Evolutionary conservation across 179 eudicot genomes (phyloP).

Genomic region (Actinidia chinensis): DNA sequence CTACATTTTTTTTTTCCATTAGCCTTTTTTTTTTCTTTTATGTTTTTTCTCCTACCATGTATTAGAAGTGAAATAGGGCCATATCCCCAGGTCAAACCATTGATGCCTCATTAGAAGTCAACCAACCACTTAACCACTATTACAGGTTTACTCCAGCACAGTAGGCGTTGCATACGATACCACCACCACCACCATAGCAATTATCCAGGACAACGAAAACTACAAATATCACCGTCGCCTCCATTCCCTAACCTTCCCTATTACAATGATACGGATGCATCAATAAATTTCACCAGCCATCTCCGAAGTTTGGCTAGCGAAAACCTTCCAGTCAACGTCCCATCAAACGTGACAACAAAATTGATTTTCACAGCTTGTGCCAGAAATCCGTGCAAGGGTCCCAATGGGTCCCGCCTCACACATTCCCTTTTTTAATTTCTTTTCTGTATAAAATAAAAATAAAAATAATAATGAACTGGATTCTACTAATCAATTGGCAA

Average conservation of each 20-base stretch:
- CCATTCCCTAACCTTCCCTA: constrained; percentile 33
- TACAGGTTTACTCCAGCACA: constrained; percentile 28
- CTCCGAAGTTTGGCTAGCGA: constrained; percentile 31
- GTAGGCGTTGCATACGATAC: constrained; percentile 18
- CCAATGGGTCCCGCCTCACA: constrained; percentile 33
- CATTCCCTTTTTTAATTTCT: too few relatives aligned
- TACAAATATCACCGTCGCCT: background rate
- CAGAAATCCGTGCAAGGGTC: constrained; percentile 28
- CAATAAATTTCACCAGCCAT: constrained; percentile 23
- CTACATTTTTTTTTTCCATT: background rate
- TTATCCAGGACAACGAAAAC: constrained; percentile 21
- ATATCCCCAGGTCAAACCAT: constrained; percentile 52
- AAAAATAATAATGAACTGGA: too few relatives aligned
- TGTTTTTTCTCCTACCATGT: constrained; percentile 17
- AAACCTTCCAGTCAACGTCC: constrained; percentile 35
- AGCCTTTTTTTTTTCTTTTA: background rate
- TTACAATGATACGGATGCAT: constrained; percentile 29
- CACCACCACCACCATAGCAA: constrained; percentile 36
- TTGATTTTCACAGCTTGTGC: constrained; percentile 31
- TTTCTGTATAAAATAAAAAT: too few relatives aligned
- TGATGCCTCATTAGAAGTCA: constrained; percentile 27
- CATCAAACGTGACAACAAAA: constrained; percentile 25
- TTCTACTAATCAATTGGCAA: too few relatives aligned
- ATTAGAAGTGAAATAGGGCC: constrained; percentile 22
- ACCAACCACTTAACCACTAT: constrained; percentile 22